A percentile compares a stretch with the other conserved stretches of the same genome.
Conservation (phyloP, 768 basidiomycete genomes). For the Rhizopogon vesiculosus region DNA sequence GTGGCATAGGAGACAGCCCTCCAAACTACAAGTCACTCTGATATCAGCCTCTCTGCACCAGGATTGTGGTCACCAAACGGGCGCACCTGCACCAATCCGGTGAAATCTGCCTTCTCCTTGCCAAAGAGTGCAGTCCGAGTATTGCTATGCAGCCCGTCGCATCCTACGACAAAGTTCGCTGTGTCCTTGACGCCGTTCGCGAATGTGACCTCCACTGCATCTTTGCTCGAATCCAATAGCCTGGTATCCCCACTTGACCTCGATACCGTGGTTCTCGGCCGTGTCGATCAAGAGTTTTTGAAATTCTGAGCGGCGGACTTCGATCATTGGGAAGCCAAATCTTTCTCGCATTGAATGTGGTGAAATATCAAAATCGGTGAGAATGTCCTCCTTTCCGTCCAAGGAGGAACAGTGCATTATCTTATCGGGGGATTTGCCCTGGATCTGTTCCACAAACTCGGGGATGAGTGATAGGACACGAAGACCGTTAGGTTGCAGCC, state of each 20-base stretch:
- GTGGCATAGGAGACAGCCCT: conserved; percentile 26
- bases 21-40: conserved; percentile 24
- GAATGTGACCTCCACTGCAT: conserved; percentile 28
- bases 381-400: conserved; percentile 19
- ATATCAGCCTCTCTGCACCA: neutral
- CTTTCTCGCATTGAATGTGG: conserved; percentile 8
- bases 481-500: conserved; percentile 25
- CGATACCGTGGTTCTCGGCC: conserved; percentile 27
- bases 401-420: conserved; percentile 14
- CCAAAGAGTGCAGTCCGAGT: conserved; percentile 35
- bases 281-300: conserved; percentile 25
- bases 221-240: conserved; percentile 28
- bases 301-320: conserved; percentile 27
- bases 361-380: conserved; percentile 22
- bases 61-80: neutral
- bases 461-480: conserved; percentile 24
- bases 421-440: conserved; percentile 13
- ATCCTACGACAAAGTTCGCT: conserved; percentile 37
- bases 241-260: conserved; percentile 29
- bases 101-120: conserved; percentile 28
- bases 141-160: conserved; percentile 40
- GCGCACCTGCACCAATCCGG: conserved; percentile 34
- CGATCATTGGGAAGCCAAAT: conserved; percentile 24
- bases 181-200: conserved; percentile 30
- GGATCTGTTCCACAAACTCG: conserved; percentile 19